Evolutionary conservation across 2,329 filamentous ascomycete species (phyloP).

Genomic region (Aspergillus luchuensis): DNA sequence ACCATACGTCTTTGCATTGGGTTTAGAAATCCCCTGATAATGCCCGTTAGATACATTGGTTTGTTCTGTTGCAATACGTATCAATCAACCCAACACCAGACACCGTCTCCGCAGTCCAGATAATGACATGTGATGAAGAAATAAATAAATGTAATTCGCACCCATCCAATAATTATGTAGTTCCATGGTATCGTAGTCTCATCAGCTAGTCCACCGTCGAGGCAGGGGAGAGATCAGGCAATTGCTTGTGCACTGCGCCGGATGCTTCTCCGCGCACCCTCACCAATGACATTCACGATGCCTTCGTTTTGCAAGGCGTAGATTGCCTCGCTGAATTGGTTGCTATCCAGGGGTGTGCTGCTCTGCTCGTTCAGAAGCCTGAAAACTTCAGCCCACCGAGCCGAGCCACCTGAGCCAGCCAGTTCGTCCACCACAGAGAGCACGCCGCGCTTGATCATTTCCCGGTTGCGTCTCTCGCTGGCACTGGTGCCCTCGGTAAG

Average conservation of each 20-base stretch:
- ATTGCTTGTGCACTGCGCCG: slow-evolving; percentile 66
- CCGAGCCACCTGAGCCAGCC: slow-evolving; percentile 64
- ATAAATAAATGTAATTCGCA: slow-evolving; percentile 1
- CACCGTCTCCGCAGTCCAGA: slow-evolving; percentile 8
- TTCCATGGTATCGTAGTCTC: slow-evolving; percentile 34
- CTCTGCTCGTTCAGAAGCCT: slow-evolving; percentile 72
- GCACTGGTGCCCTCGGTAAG: slow-evolving; percentile 92
- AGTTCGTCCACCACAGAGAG: slow-evolving; percentile 78
- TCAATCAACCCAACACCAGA: slow-evolving; percentile 16
- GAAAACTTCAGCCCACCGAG: slow-evolving; percentile 77
- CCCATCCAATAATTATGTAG: slow-evolving; percentile 27
- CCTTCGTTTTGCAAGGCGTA: slow-evolving; percentile 82
- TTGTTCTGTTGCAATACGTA: background rate
- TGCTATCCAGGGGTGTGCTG: slow-evolving; percentile 68
- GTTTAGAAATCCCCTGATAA: background rate
- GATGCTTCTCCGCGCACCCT: slow-evolving; percentile 80
- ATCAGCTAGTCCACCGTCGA: slow-evolving; percentile 17
- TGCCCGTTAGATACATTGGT: background rate
- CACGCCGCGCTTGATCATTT: slow-evolving; percentile 81
- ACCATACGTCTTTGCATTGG: background rate
- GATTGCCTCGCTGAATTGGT: slow-evolving; percentile 82
- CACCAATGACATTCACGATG: slow-evolving; percentile 74
- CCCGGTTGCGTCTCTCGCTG: slow-evolving; percentile 77
- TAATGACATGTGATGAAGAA: background rate
- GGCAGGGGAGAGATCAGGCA: slow-evolving; percentile 8